Evolutionary conservation across 148 eudicot species (phyloP), one percentile per base, ranked within the genome.

Genomic region (Silene conica): DNA sequence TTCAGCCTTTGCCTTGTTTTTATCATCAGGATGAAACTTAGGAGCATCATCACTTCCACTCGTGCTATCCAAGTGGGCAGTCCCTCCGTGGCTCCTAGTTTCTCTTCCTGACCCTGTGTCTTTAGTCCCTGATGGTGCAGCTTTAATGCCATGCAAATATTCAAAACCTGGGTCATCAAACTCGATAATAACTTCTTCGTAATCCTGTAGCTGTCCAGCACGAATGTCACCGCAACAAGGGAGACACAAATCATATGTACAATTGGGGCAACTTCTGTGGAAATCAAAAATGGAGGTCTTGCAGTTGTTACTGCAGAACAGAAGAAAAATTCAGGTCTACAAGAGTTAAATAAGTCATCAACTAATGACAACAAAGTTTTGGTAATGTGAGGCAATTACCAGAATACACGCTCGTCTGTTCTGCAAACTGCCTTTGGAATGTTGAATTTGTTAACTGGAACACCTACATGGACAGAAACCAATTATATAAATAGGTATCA

Each of bases 171-270:
- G 63, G 73, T 86, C 77, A 45, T 57, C 59, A 69, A 57, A 76
- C 13, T 83, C 74, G 68, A 80, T 67, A 18, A 43, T 41, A 71
- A 80, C 80, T 77, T 77, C 82, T 38, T 76, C 82, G 57, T 76
- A 77, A 66, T 79, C 82, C 64, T 63, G 82, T 14, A 84, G 78
- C 58, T 78, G 61, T 22, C 87, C 87, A 72, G 72, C 79, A 46
- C 90, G 88, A 10, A 87, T 57, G 80, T 90, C 91, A 21, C 76
- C 78, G 77, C 92, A 90, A 76, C 90, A 90, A 38, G 67, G 64
- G 59, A 88, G 83, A 67, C 95, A 90, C 16, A 88, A 77, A 76
- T 88, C 85, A 82, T 86, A 83, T 64, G 46, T 31, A 67, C 91
- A 83, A 12, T 57, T 22, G 5, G 85, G 80, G 58, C 95, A 90